Evolutionary conservation across 2,329 filamentous ascomycete species (phyloP).

Genomic region (Botrytis aclada): DNA sequence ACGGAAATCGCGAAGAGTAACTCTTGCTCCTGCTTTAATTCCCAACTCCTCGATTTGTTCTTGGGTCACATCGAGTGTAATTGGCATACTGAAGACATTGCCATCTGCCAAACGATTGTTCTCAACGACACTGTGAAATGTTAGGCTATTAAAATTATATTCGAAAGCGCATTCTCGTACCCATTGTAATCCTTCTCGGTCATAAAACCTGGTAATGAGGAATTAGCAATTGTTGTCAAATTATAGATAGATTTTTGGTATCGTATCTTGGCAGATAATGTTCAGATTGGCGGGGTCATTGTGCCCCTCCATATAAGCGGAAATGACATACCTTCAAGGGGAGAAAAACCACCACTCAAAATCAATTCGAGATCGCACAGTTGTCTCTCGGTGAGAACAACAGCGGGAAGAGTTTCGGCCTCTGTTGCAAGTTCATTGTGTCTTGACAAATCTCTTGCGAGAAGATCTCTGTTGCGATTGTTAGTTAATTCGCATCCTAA

Average conservation of each 20-base stretch:
- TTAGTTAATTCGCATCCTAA: conserved; percentile 1
- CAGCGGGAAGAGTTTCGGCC: conserved; percentile 80
- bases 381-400: conserved; percentile 87
- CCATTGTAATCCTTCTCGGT: conserved; percentile 95
- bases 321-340: conserved; percentile 74
- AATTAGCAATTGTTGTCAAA: conserved; percentile 31
- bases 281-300: conserved; percentile 28
- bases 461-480: conserved; percentile 59
- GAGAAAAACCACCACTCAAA: conserved; percentile 96
- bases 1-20: conserved; percentile 90
- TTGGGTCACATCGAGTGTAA: conserved; percentile 82
- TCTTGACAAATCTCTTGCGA: conserved; percentile 85
- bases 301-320: conserved; percentile 28
- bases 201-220: conserved; percentile 71
- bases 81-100: conserved; percentile 93
- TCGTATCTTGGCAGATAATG: neutral
- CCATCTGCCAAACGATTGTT: conserved; percentile 84
- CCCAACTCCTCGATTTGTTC: conserved; percentile 70
- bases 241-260: neutral
- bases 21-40: conserved; percentile 74
- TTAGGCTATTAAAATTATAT: conserved; percentile 32
- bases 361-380: conserved; percentile 97
- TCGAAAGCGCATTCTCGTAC: conserved; percentile 48
- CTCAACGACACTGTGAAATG: conserved; percentile 70
- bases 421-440: conserved; percentile 77